Evolutionary conservation across 2,329 filamentous ascomycete genomes (phyloP), one percentile per base, ranked within the genome.

Genomic region (Podosphaera aphanis): DNA sequence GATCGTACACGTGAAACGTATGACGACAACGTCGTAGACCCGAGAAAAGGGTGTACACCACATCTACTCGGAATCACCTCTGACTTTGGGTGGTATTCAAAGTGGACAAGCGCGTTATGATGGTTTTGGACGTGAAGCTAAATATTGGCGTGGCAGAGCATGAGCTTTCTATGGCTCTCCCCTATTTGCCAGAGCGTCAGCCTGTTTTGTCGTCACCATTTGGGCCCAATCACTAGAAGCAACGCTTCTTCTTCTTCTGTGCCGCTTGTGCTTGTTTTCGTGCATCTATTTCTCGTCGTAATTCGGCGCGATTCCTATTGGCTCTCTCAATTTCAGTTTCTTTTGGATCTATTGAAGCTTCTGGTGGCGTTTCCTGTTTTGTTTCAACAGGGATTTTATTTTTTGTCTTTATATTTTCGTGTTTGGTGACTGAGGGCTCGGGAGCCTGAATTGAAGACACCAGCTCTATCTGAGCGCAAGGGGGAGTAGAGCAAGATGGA

Each of bases 191-290:
- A n/a, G n/a, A n/a, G n/a, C n/a, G n/a, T n/a, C n/a, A n/a, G n/a
- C n/a, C n/a, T n/a, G n/a, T n/a, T n/a, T n/a, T n/a, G n/a, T n/a
- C n/a, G n/a, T n/a, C n/a, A n/a, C n/a, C n/a, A n/a, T n/a, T n/a
- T n/a, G n/a, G n/a, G n/a, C n/a, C n/a, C n/a, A n/a, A n/a, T n/a
- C n/a, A n/a, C 11, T 45, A 60, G 49, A 60, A 60, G 35, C 56
- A 60, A 48, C 56, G 51, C n/a, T n/a, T n/a, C 49, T 58, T 60
- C 49, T 60, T 60, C 46, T 56, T 60, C 11, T 47, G 51, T 13
- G 58, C 56, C 13, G 49, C 52, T 40, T 52, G 56, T 8, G 53
- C 51, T 44, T 60, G 60, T 46, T 49, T 53, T 29, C 25, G 25
- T 29, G 11, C 5, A 44, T 57, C 58, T 48, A 60, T 49, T 43